phyloP scores from a whole-genome alignment of 108 stramenopile species.

The Skeletonema menzelii region DNA sequence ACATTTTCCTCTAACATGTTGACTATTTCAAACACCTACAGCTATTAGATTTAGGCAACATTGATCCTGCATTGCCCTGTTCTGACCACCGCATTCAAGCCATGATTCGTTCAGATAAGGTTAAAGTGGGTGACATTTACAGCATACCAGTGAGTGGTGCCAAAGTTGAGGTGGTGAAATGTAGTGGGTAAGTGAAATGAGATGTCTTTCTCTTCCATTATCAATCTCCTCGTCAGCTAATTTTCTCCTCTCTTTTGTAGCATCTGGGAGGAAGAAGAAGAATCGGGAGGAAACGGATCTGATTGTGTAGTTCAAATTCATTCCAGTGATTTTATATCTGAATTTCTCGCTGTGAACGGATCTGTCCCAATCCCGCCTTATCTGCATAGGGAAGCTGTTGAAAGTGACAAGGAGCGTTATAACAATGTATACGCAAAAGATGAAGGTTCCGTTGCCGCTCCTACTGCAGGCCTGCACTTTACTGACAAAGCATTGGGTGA shows the following conservation, averaged over 20 bases:
- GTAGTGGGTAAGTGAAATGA: conserved; percentile 19
- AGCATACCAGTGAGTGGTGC: conserved; percentile 13
- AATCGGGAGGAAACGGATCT: conserved; percentile 41
- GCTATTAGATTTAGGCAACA: neutral
- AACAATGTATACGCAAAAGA: conserved; percentile 56
- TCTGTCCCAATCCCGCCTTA: conserved; percentile 61
- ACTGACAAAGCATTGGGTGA: conserved; percentile 35
- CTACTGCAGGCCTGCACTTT: conserved; percentile 64
- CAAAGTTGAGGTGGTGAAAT: conserved; percentile 13
- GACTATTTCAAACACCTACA: neutral
- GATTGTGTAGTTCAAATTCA: conserved; percentile 31
- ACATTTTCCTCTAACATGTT: neutral
- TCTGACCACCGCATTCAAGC: conserved; percentile 5
- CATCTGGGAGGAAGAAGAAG: conserved; percentile 51
- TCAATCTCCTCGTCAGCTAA: neutral
- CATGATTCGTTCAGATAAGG: conserved; percentile 27
- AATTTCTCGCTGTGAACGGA: conserved; percentile 35
- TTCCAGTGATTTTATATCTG: conserved; percentile 13
- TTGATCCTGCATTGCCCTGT: neutral
- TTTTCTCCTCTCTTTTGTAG: neutral
- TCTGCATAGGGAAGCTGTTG: conserved; percentile 38
- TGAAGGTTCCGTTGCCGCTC: conserved; percentile 58
- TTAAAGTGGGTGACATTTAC: conserved; percentile 30
- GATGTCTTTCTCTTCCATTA: neutral
- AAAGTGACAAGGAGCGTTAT: conserved; percentile 37